Evolutionary conservation across 2,329 filamentous ascomycete genomes (phyloP).

Genomic region (Fusarium staphyleae): DNA sequence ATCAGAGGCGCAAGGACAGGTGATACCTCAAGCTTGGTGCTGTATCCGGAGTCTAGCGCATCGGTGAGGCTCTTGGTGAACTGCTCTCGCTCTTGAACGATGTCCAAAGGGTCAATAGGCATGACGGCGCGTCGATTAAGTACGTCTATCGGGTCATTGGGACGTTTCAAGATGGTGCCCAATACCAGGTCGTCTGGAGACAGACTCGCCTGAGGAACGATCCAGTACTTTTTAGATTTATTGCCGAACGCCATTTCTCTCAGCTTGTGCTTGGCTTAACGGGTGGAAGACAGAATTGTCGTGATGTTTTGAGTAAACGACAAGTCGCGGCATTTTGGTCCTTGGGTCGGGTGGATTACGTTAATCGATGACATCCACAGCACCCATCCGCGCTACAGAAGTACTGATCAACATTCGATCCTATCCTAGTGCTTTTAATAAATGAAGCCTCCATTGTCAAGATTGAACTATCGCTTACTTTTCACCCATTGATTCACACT

Average conservation of each 20-base stretch:
- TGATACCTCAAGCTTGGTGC: conserved; percentile 18
- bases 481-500: too few species aligned
- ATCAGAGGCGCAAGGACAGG: conserved; percentile 20
- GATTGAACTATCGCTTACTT: too few species aligned
- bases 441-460: too few species aligned
- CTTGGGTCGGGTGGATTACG: too few species aligned
- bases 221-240: conserved; percentile 24
- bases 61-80: conserved; percentile 23
- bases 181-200: conserved; percentile 16
- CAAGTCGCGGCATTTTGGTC: too few species aligned
- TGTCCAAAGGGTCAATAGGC: conserved; percentile 3
- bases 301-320: not conserved
- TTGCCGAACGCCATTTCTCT: conserved; percentile 16
- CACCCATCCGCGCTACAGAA: too few species aligned
- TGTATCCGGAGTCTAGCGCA: conserved; percentile 11
- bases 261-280: not conserved
- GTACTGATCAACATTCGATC: too few species aligned
- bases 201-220: conserved; percentile 21
- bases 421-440: too few species aligned
- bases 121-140: conserved; percentile 16
- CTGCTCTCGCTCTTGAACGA: conserved; percentile 20
- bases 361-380: too few species aligned
- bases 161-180: conserved; percentile 18
- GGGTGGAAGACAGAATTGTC: not conserved
- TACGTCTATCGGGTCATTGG: conserved; percentile 22